Base-by-base conservation (phyloP, 495 filamentous ascomycete species). In the Bombardia bombarda region DNA sequence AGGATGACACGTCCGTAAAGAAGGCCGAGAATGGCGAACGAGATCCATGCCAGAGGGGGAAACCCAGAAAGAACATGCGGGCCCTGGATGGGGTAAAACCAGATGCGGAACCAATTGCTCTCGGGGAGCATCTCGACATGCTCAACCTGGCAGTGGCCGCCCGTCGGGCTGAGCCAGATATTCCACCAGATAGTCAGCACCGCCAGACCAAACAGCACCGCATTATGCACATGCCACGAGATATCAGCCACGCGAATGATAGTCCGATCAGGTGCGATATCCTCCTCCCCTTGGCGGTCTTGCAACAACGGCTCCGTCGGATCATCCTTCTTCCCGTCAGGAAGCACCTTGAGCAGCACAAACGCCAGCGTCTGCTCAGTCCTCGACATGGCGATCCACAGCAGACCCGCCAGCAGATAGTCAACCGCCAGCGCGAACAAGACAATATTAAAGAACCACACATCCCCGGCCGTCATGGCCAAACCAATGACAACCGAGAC, bases 181-280 rank as follows among this genome's bases (percentile, higher is more conserved):
- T 65, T 65, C 61, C 61, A 65, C 52, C 50, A 56, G 19, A 63
- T 63, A 21, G 55, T 51, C 18, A 57, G 46, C 14, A 46, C 21
- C 7, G 52, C 42, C 10, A 59, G 39, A 2, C 25, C 44, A 0
- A 53, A 23, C 17, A 65, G 45, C 10, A 48, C 13, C 1, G 21
- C 45, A 32, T 65, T 62, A 45, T 61, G 57, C 3, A 50, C 7
- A 19, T 61, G 56, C 59, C 61, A 63, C 6, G 57, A 56, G 5
- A 60, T 47, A 12, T 55, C 48, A 9, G 47, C 47, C 4, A 57
- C 59, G 28, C 51, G 42, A 7, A 49, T 53, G 30, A 58, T 51
- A 14, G 34, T 44, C 31, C 47, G n/a, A 33, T 59, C 54, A 13
- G 54, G 39, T 2, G 57, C 45, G 4, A 45, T 33, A 8, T 43